phyloP scores from a whole-genome alignment of 495 filamentous ascomycete genomes.

The Penicillium waksmanii region DNA sequence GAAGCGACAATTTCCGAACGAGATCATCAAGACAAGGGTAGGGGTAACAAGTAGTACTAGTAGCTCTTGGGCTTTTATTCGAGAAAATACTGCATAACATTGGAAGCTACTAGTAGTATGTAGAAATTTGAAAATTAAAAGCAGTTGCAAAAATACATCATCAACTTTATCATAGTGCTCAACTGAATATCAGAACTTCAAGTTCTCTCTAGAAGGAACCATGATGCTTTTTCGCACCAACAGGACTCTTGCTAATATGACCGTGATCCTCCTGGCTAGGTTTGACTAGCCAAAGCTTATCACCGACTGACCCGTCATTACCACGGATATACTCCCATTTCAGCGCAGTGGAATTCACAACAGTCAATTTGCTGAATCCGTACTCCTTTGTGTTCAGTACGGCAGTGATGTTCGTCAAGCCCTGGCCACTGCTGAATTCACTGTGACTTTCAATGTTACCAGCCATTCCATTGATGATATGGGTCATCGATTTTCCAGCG shows the following conservation, averaged over 20 bases:
- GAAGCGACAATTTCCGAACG: not conserved
- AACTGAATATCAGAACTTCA: not conserved
- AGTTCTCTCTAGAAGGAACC: too few species aligned
- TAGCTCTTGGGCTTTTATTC: too few species aligned
- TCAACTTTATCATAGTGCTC: too few species aligned
- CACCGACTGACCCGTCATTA: slow-evolving; percentile 44
- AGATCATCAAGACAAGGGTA: not conserved
- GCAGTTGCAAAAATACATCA: too few species aligned
- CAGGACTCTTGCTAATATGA: not conserved
- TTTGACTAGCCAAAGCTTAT: slow-evolving; percentile 38
- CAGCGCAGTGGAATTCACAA: slow-evolving; percentile 44
- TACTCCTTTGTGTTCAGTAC: slow-evolving; percentile 51
- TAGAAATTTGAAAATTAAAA: not conserved
- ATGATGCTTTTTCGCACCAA: not conserved
- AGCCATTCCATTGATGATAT: slow-evolving; percentile 52
- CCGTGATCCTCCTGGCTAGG: not conserved
- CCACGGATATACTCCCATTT: slow-evolving; percentile 53
- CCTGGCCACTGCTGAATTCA: slow-evolving; percentile 36
- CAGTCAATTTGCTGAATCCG: slow-evolving; percentile 53
- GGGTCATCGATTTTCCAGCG: slow-evolving; percentile 48
- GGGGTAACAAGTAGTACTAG: too few species aligned
- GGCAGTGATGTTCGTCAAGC: slow-evolving; percentile 45
- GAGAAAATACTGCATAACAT: too few species aligned
- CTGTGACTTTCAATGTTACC: slow-evolving; percentile 51
- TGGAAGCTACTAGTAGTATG: not conserved